Percentiles rank a stretch among this genome's conserved stretches.
Conservation (phyloP, 192 early-diverging fungal genomes). For the Rhizophlyctis rosea region DNA sequence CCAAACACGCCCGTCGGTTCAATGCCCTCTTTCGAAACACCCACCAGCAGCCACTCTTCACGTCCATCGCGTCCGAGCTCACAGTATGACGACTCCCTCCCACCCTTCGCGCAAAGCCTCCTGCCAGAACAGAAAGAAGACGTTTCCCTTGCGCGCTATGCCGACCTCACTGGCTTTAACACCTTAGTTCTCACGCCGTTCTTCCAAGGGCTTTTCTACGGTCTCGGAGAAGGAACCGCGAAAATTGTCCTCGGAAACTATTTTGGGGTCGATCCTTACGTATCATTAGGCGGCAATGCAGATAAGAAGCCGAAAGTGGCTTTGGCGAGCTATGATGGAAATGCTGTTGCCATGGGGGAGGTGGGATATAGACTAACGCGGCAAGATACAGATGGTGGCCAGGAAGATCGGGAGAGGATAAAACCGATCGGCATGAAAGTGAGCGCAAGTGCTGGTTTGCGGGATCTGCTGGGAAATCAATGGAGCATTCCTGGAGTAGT, state of each 20-base stretch:
- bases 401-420: too few species aligned
- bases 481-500: too few species aligned
- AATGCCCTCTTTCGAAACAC: background rate
- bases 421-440: too few species aligned
- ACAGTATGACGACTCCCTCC: background rate
- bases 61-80: background rate
- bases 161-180: slow-evolving; percentile 14
- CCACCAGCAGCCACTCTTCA: background rate
- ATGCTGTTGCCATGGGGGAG: too few species aligned
- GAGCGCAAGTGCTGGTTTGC: too few species aligned
- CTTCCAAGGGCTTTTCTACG: slow-evolving; percentile 52
- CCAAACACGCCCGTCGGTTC: background rate
- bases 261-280: slow-evolving; percentile 41
- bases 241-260: slow-evolving; percentile 41
- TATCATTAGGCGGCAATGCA: slow-evolving; percentile 36
- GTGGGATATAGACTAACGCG: too few species aligned
- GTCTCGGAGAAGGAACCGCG: slow-evolving; percentile 49
- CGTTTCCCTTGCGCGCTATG: slow-evolving; percentile 5
- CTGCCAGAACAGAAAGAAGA: background rate
- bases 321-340: too few species aligned
- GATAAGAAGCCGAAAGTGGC: too few species aligned
- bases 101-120: background rate
- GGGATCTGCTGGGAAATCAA: too few species aligned
- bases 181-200: slow-evolving; percentile 34
- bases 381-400: too few species aligned